phyloP scores from a whole-genome alignment of 2,329 filamentous ascomycete species.

The Pyricularia sp. region DNA sequence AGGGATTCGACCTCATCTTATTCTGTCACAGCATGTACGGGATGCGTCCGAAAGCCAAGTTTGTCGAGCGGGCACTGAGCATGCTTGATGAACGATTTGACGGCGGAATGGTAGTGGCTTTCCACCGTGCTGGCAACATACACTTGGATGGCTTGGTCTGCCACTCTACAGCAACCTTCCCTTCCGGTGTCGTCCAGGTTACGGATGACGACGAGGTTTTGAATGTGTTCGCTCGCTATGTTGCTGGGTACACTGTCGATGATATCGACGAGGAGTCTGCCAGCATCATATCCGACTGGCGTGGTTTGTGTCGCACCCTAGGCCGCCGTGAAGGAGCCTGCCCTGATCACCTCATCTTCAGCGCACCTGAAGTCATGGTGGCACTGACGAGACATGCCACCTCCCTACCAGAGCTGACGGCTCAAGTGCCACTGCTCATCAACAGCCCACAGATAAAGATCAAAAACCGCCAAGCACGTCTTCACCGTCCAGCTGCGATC shows the following conservation, averaged over 20 bases:
- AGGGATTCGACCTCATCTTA: conserved; percentile 40
- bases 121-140: conserved; percentile 37
- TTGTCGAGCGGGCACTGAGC: conserved; percentile 31
- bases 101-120: conserved; percentile 30
- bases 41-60: conserved; percentile 33
- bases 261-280: conserved; percentile 12
- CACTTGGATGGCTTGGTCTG: conserved; percentile 33
- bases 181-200: conserved; percentile 29
- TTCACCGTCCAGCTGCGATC: conserved; percentile 28
- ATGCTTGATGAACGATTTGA: conserved; percentile 26
- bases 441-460: conserved; percentile 16
- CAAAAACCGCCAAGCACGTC: conserved; percentile 39
- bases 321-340: conserved; percentile 23
- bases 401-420: conserved; percentile 26
- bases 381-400: conserved; percentile 34
- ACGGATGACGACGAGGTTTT: conserved; percentile 29
- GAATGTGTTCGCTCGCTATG: conserved; percentile 37
- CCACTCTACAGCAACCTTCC: conserved; percentile 31
- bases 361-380: conserved; percentile 34
- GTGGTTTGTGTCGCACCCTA: conserved; percentile 35
- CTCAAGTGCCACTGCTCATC: conserved; percentile 23
- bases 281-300: conserved; percentile 27
- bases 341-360: conserved; percentile 31
- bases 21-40: conserved; percentile 55
- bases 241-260: conserved; percentile 30